Conservation (phyloP, 768 basidiomycete species). For the Podaxis rugospora region DNA sequence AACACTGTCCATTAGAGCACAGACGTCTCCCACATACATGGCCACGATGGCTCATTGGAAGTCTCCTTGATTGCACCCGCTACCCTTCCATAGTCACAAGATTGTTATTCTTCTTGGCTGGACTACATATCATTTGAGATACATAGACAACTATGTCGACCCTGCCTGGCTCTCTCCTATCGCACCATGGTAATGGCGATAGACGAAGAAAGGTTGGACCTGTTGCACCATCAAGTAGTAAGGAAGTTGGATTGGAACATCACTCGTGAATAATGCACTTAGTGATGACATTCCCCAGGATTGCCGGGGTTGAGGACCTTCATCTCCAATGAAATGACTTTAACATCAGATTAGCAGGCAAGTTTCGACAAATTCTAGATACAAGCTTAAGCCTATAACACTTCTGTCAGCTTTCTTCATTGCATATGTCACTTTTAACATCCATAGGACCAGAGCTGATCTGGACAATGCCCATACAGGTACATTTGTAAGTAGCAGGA, state of each 20-base stretch:
- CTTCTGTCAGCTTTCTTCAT: background rate
- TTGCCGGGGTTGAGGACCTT: conserved; percentile 25
- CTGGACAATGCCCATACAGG: background rate
- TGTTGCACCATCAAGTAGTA: conserved; percentile 11
- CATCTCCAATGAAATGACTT: conserved; percentile 23
- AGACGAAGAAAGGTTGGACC: background rate
- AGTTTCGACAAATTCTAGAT: background rate
- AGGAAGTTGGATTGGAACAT: conserved; percentile 27
- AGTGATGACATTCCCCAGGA: conserved; percentile 12
- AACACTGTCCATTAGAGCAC: no score
- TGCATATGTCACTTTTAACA: background rate
- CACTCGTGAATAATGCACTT: background rate
- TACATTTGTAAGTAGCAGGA: background rate
- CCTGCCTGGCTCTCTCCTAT: background rate
- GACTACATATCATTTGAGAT: background rate
- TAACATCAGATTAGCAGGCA: conserved; percentile 16
- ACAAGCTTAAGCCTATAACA: background rate
- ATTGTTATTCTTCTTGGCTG: no score
- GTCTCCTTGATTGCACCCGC: background rate
- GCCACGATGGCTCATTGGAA: background rate
- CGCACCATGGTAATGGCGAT: background rate
- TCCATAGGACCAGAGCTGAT: background rate
- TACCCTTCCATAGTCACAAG: background rate
- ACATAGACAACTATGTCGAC: background rate
- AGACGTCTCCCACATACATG: background rate